Evolutionary conservation across 2,329 filamentous ascomycete genomes (phyloP), one percentile per base, ranked within the genome.

Genomic region (Calycina herbarum): DNA sequence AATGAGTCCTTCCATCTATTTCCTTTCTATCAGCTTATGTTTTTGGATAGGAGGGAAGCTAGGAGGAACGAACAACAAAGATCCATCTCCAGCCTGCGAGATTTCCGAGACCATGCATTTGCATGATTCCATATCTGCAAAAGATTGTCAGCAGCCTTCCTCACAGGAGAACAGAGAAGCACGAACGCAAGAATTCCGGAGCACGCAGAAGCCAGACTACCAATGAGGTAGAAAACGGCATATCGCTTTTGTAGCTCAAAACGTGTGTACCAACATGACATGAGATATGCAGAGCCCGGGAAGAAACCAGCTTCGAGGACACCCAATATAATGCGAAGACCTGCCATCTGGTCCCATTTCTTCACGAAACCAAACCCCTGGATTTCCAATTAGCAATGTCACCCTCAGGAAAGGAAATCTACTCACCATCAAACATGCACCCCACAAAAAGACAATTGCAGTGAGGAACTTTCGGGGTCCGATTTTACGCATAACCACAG

Each of bases 171-270:
- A 27, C 0, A 11, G 20, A 11, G 11, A 8, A 27, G 3, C 13
- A 54, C 48, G 20, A 24, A 54, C 48, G 90, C 88, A 1, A 93
- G 80, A 58, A 93, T 88, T 64, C 89, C 88, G 0, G 87, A 81
- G 70, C 89, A 89, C 1, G 86, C 89, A 0, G 86, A 83, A 0
- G 89, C 87, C 5, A 89, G 80, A 68, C 84, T 88, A 45, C 89
- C 89, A 5, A 91, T 80, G 17, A 92, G 82, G 74, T 91, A 92
- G 72, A 92, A 92, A 29, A 84, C 76, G 0, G 87, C 86, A 73
- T 90, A 91, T 60, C 89, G 82, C 75, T 89, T 89, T 61, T 89
- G 88, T 20, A 92, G 82, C 76, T 92, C 89, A 70, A 86, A 89
- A 81, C 73, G 64, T 17, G 73, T 65, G 71, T 82, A 82, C 75